phyloP scores from a whole-genome alignment of 306 rosid genomes.

The Boehmeria nivea region DNA sequence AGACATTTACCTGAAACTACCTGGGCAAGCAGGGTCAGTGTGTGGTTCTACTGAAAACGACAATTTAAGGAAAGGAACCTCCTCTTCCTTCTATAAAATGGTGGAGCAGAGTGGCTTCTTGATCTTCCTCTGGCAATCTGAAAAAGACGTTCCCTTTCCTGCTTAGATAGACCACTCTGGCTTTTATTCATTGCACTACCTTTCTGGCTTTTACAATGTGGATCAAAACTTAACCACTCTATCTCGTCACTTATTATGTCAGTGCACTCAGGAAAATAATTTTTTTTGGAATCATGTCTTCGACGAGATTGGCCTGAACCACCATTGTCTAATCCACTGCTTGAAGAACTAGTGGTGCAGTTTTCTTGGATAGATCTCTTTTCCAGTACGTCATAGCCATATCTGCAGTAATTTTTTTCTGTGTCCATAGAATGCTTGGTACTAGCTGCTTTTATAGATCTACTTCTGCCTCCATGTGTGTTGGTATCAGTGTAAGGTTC shows the following conservation, averaged over 20 bases:
- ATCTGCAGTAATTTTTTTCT: conserved; percentile 32
- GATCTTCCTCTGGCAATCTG: conserved; percentile 31
- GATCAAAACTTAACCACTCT: conserved; percentile 27
- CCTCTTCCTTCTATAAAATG: conserved; percentile 56
- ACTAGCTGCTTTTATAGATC: conserved; percentile 22
- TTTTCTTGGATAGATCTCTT: conserved; percentile 17
- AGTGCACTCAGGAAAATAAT: conserved; percentile 23
- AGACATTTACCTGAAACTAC: conserved; percentile 33
- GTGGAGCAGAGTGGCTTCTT: conserved; percentile 84
- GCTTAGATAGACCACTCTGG: conserved; percentile 22
- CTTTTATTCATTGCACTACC: conserved; percentile 22
- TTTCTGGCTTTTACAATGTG: conserved; percentile 25
- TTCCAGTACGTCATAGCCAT: conserved; percentile 25
- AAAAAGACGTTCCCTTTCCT: conserved; percentile 22
- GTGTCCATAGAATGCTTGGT: conserved; percentile 16
- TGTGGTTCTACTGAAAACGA: conserved; percentile 26
- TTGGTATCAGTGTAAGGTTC: conserved; percentile 28
- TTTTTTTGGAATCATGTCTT: conserved; percentile 18
- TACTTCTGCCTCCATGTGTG: conserved; percentile 28
- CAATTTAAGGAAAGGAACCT: conserved; percentile 48
- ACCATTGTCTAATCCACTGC: conserved; percentile 28
- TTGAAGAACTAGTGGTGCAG: conserved; percentile 29
- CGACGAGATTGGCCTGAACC: conserved; percentile 28
- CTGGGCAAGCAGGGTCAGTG: conserved; percentile 35
- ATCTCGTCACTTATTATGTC: conserved; percentile 34